Conservation (phyloP, 2,329 filamentous ascomycete genomes). For the Hawksworthiomyces lignivorus region DNA sequence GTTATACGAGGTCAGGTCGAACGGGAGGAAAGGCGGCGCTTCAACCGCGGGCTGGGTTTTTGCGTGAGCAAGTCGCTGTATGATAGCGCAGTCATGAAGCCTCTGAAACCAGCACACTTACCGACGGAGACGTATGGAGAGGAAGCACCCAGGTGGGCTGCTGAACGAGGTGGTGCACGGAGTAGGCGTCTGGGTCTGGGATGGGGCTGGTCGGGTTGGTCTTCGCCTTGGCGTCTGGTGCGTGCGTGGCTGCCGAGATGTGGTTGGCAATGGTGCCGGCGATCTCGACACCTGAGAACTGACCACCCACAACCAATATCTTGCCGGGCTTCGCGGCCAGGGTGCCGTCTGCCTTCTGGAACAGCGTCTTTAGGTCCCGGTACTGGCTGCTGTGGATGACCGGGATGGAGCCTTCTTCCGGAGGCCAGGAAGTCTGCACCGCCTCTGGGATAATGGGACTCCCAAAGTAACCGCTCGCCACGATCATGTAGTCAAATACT, state of each 20-base stretch:
- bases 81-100: too few relatives aligned
- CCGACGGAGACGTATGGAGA: slow-evolving; percentile 44
- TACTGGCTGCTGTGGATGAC: slow-evolving; percentile 64
- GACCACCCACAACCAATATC: slow-evolving; percentile 68
- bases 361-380: slow-evolving; percentile 42
- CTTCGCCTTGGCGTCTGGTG: slow-evolving; percentile 29
- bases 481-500: slow-evolving; percentile 62
- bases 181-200: slow-evolving; percentile 39
- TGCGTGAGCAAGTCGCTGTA: too few relatives aligned
- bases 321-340: slow-evolving; percentile 37
- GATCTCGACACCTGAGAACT: slow-evolving; percentile 76
- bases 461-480: slow-evolving; percentile 73
- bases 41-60: slow-evolving; percentile 36
- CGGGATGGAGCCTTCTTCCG: slow-evolving; percentile 30
- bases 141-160: slow-evolving; percentile 68
- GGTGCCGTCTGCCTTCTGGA: slow-evolving; percentile 28
- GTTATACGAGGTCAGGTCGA: slow-evolving; percentile 69
- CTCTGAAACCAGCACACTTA: slow-evolving; percentile 20
- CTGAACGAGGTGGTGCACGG: slow-evolving; percentile 61
- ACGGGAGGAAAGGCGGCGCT: slow-evolving; percentile 58
- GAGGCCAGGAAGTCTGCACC: too few relatives aligned
- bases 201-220: slow-evolving; percentile 22
- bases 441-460: slow-evolving; percentile 45
- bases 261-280: slow-evolving; percentile 65
- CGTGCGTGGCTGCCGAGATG: slow-evolving; percentile 55